Conservation (phyloP, 805 yeast species). For the Isabelozyma gotoi region DNA sequence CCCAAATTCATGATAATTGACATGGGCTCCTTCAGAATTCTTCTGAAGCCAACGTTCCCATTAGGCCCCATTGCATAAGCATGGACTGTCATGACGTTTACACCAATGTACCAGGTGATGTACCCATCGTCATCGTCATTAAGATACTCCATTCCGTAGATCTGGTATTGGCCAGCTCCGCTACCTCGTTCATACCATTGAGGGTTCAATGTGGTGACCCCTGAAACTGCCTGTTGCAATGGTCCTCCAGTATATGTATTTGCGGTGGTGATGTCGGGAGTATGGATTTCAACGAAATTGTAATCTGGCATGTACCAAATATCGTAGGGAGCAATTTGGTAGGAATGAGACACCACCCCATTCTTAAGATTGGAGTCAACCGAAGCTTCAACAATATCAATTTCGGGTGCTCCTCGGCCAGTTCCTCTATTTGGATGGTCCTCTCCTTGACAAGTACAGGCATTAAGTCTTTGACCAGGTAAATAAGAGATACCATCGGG, state of each 20-base stretch:
- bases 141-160: slow-evolving; percentile 73
- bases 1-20: slow-evolving; percentile 84
- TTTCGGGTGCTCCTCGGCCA: slow-evolving; percentile 57
- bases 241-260: slow-evolving; percentile 93
- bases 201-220: slow-evolving; percentile 71
- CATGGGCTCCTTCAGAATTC: slow-evolving; percentile 90
- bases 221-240: slow-evolving; percentile 89
- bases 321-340: slow-evolving; percentile 91
- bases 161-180: slow-evolving; percentile 57
- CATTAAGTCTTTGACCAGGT: slow-evolving; percentile 36
- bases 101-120: slow-evolving; percentile 84
- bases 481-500: slow-evolving; percentile 41
- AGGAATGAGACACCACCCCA: slow-evolving; percentile 87
- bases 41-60: slow-evolving; percentile 86
- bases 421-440: slow-evolving; percentile 39
- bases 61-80: slow-evolving; percentile 81
- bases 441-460: slow-evolving; percentile 35
- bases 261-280: slow-evolving; percentile 69
- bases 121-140: slow-evolving; percentile 67
- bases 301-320: slow-evolving; percentile 94
- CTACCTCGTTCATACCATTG: slow-evolving; percentile 78
- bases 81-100: slow-evolving; percentile 72
- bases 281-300: slow-evolving; percentile 71
- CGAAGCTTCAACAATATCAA: slow-evolving; percentile 88
- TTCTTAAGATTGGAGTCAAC: slow-evolving; percentile 47